Conservation (phyloP, 371 early-diverging fungal genomes). For the Mucor piriformis region DNA sequence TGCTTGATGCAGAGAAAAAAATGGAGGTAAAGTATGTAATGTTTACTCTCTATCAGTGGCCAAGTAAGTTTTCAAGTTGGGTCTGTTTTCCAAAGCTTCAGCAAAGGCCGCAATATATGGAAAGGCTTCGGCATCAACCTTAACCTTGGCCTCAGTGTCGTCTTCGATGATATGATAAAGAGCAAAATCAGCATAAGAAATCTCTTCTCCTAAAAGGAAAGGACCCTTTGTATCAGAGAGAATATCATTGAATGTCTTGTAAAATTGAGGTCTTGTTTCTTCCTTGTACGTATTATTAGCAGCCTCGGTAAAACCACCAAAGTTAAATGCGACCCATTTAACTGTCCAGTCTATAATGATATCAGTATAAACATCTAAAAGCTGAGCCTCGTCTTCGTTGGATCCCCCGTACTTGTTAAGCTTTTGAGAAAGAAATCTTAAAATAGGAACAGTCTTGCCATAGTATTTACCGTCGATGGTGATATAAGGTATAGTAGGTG, state of each 20-base stretch:
- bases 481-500: conserved; percentile 26
- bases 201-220: no score
- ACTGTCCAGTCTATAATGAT: conserved; percentile 10
- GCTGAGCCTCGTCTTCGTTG: conserved; percentile 27
- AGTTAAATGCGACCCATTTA: not conserved
- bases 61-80: no score
- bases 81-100: conserved; percentile 17
- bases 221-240: no score
- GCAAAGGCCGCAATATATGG: conserved; percentile 8
- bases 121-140: not conserved
- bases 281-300: conserved; percentile 6
- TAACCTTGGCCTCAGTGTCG: conserved; percentile 2
- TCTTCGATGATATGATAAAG: conserved; percentile 24
- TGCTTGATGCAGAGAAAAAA: no score
- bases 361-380: conserved; percentile 27
- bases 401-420: conserved; percentile 28
- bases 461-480: conserved; percentile 27
- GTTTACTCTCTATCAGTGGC: conserved; percentile 11
- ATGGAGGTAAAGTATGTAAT: no score
- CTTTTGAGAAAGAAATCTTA: conserved; percentile 28
- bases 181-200: no score
- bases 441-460: conserved; percentile 22
- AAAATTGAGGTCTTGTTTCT: no score
- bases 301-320: not conserved
- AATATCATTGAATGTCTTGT: no score